Conservation (phyloP, 2,329 filamentous ascomycete species). For the Colletotrichum salicis region DNA sequence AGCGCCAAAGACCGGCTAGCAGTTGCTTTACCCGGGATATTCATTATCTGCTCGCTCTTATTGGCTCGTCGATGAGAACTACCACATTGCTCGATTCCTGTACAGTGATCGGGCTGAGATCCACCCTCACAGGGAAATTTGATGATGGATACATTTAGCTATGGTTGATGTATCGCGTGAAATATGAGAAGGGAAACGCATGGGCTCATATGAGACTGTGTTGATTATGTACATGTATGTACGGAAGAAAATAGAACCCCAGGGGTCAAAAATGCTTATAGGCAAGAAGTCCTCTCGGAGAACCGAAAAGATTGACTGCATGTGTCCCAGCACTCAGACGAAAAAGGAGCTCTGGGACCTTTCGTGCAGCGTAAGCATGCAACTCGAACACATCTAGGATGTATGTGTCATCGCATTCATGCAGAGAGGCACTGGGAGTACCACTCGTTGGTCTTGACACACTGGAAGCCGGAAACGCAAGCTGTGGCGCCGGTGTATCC, state of each 20-base stretch:
- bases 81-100: too few species aligned
- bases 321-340: neutral
- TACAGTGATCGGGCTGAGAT: too few species aligned
- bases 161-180: too few species aligned
- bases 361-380: neutral
- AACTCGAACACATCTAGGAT: neutral
- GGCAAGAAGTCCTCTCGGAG: conserved; percentile 7
- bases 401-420: neutral
- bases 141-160: too few species aligned
- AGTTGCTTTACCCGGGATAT: too few species aligned
- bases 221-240: conserved; percentile 1
- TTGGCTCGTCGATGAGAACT: too few species aligned
- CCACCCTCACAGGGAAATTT: too few species aligned
- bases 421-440: conserved; percentile 42
- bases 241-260: conserved; percentile 14
- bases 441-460: conserved; percentile 41
- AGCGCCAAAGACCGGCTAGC: too few species aligned
- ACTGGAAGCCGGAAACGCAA: conserved; percentile 40
- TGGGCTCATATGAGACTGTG: neutral
- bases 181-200: too few species aligned
- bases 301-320: neutral
- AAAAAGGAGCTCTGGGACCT: too few species aligned
- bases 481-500: conserved; percentile 40
- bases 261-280: conserved; percentile 18
- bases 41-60: too few species aligned